A percentile compares a stretch with the other conserved stretches of the same genome.
phyloP scores from a whole-genome alignment of 1,284 basidiomycete genomes.

The Marasmius sp. region DNA sequence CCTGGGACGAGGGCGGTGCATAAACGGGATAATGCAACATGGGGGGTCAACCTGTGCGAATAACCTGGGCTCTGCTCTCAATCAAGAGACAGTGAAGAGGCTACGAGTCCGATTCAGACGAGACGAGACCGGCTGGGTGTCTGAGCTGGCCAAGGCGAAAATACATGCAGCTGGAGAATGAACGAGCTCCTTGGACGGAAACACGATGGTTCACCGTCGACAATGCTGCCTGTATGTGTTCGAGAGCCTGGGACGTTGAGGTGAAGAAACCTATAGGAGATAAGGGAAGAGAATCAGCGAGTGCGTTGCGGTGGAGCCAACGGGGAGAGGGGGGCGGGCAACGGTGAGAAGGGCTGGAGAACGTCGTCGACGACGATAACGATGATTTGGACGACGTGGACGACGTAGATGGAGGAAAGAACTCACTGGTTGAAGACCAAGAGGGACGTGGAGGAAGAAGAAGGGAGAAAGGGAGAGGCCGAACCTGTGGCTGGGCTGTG shows the following conservation, averaged over 20 bases:
- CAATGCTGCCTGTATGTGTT: neutral
- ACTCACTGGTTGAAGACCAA: slow-evolving; percentile 5
- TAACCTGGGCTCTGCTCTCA: slow-evolving; percentile 21
- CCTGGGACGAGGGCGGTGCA: slow-evolving; percentile 49
- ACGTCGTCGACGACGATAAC: slow-evolving; percentile 18
- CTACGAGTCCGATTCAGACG: slow-evolving; percentile 15
- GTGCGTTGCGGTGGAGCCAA: slow-evolving; percentile 1
- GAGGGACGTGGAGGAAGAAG: slow-evolving; percentile 17
- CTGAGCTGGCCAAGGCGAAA: slow-evolving; percentile 45
- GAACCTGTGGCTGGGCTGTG: neutral
- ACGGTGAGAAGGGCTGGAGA: slow-evolving; percentile 11
- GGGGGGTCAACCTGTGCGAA: slow-evolving; percentile 19
- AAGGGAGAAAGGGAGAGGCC: slow-evolving; percentile 12
- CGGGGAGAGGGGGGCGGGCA: slow-evolving; percentile 12
- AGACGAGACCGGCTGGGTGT: slow-evolving; percentile 57
- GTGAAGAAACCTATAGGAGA: slow-evolving; percentile 3
- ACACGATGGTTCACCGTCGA: slow-evolving; percentile 29
- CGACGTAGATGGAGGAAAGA: slow-evolving; percentile 23
- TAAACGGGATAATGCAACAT: slow-evolving; percentile 75
- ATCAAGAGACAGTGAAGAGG: slow-evolving; percentile 15
- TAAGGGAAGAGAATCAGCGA: slow-evolving; percentile 12
- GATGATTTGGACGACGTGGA: slow-evolving; percentile 21
- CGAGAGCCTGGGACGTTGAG: slow-evolving; percentile 7
- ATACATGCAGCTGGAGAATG: slow-evolving; percentile 45
- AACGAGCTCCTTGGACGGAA: slow-evolving; percentile 1